Percentiles rank a stretch among this genome's conserved stretches.
Evolutionary conservation across 352 stramenopile genomes (phyloP).

Genomic region (Phytophthora colocasiae): DNA sequence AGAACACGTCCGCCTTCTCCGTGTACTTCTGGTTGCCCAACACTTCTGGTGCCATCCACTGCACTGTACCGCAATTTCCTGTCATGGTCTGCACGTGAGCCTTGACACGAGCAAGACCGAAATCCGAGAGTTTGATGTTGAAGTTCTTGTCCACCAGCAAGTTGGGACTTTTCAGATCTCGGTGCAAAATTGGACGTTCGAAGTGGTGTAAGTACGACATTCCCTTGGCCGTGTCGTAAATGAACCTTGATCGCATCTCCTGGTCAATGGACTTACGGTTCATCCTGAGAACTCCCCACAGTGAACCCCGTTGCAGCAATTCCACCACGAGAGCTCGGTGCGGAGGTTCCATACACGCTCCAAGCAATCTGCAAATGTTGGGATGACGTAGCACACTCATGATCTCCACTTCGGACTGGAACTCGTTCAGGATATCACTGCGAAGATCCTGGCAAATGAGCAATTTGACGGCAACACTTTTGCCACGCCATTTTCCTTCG

Average conservation of each 20-base stretch:
- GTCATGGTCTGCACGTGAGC: conserved; percentile 88
- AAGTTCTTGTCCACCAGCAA: conserved; percentile 86
- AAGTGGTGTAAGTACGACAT: conserved; percentile 90
- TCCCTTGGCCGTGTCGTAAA: conserved; percentile 81
- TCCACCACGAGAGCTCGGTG: conserved; percentile 96
- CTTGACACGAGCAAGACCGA: conserved; percentile 83
- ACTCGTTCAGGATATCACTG: conserved; percentile 68
- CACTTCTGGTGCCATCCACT: conserved; percentile 80
- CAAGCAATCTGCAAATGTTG: conserved; percentile 96
- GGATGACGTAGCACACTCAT: conserved; percentile 92
- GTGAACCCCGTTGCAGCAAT: conserved; percentile 88
- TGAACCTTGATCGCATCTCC: conserved; percentile 64
- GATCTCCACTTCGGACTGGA: conserved; percentile 77
- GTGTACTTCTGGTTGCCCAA: conserved; percentile 90
- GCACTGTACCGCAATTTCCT: conserved; percentile 81
- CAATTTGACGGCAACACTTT: conserved; percentile 72
- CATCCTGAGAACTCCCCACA: conserved; percentile 92
- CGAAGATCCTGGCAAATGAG: conserved; percentile 74
- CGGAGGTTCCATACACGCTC: conserved; percentile 93
- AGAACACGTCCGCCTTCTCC: conserved; percentile 92
- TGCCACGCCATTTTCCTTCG: conserved; percentile 71
- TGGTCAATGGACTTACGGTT: conserved; percentile 63
- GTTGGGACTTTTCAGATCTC: conserved; percentile 88
- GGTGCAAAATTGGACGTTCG: conserved; percentile 84
- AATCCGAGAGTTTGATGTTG: conserved; percentile 89